These are phyloP conservation scores for Solanum raphanifolium DNA, from an alignment of 257 asterid genomes.

Conservation along the genomic window DNA sequence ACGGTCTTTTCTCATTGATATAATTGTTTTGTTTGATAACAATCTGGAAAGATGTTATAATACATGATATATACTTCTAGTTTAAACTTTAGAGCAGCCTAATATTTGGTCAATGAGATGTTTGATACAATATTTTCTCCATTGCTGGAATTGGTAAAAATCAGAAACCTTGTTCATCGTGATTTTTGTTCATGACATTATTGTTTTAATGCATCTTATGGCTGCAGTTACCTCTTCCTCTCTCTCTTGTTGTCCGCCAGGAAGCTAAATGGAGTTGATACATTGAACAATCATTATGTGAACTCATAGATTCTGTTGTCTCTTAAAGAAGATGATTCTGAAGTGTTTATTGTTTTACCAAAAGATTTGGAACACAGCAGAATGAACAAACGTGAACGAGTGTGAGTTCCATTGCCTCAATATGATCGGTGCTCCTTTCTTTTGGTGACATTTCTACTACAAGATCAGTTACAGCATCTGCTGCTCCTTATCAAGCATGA, in stretches of 20 bases:
- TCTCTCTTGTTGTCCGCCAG: background rate
- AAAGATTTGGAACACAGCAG: too few species aligned
- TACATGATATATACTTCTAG: background rate
- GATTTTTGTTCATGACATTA: background rate
- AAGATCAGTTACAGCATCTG: background rate
- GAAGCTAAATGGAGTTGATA: background rate
- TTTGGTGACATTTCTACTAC: background rate
- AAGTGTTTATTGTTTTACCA: too few species aligned
- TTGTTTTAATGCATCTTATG: background rate
- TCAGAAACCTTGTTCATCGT: background rate
- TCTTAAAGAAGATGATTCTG: background rate
- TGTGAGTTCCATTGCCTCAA: background rate
- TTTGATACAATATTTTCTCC: background rate
- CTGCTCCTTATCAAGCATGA: background rate
- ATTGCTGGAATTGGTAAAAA: too few species aligned
- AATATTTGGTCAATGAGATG: background rate
- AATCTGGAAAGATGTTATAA: background rate
- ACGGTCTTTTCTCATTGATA: background rate
- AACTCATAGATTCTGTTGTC: background rate
- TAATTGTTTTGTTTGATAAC: background rate
- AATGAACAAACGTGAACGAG: too few species aligned
- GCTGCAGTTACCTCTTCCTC: background rate
- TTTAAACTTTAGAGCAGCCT: background rate
- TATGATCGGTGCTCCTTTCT: background rate
- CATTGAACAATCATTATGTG: background rate